A percentile compares a stretch with the other conserved stretches of the same genome.
These are phyloP conservation scores for Aspergillus luchuensis DNA, from an alignment of 2,329 filamentous ascomycete species.

Conservation along the genomic window DNA sequence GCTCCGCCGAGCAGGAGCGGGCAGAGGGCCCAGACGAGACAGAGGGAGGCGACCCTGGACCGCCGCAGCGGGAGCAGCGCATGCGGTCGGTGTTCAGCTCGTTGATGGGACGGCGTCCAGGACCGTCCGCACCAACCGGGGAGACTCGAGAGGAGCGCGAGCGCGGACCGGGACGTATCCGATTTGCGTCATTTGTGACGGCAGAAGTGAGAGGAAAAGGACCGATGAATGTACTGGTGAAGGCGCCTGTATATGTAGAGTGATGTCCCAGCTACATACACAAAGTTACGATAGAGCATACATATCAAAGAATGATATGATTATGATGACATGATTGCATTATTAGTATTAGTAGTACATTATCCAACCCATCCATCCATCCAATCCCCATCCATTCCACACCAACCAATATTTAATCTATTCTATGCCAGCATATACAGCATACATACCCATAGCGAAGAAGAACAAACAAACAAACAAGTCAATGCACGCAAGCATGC, in stretches of 20 bases:
- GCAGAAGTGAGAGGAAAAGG: constrained; percentile 72
- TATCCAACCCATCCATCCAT: background rate
- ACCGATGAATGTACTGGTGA: constrained; percentile 65
- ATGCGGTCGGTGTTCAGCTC: constrained; percentile 48
- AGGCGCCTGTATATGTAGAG: constrained; percentile 67
- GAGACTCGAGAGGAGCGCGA: constrained; percentile 18
- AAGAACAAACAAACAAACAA: too few relatives aligned
- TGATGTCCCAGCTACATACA: background rate
- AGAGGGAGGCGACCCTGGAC: constrained; percentile 23
- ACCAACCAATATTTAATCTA: background rate
- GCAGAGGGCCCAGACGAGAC: constrained; percentile 7
- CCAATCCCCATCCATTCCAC: background rate
- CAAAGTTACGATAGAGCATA: background rate
- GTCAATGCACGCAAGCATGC: background rate
- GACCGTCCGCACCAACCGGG: constrained; percentile 19
- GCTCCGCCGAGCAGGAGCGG: constrained; percentile 24
- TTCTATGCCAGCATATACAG: background rate
- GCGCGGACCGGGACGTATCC: constrained; percentile 54
- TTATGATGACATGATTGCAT: background rate
- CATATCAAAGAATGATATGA: background rate
- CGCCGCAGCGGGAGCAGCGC: background rate
- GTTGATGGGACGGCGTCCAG: constrained; percentile 35
- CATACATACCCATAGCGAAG: background rate
- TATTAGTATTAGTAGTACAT: background rate
- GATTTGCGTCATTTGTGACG: constrained; percentile 73